Evolutionary conservation across 441 rosid genomes (phyloP), one percentile per base, ranked within the genome.

Genomic region (Adansonia grandidieri): DNA sequence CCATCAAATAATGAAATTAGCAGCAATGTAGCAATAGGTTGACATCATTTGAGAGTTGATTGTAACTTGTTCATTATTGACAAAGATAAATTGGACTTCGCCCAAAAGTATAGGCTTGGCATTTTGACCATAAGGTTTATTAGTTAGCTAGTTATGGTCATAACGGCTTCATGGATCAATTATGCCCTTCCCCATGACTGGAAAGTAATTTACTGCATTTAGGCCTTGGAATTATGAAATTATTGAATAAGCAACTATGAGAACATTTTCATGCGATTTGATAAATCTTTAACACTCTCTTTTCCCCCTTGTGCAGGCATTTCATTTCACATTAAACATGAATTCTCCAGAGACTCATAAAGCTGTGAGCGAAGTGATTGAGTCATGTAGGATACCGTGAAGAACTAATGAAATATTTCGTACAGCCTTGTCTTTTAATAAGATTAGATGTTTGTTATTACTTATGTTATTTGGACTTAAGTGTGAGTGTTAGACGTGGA

Each of bases 271-370:
- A 53, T 45, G 48, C 47, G 62, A 75, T 54, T 32, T 75, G 9
- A 40, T 50, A 24, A 32, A 32, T 28, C 50, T 10, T 7, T 42
- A 42, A 58, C 5, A 4, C 51, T 0, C 20, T 20, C 17, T 10
- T 40, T 56, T 73, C 58, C 71, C 60, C 48, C 58, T 28, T 6
- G 6, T 79, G 56, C 91, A 92, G 98, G 94, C 94, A 73, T 97
- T 97, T 83, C 98, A 97, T 87, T 76, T 89, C 88, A 80, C 97
- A 4, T 85, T 97, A 58, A 94, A 94, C 79, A 93, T 97, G 99
- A 93, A 95, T 80, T 86, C 98, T 22, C 94, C 93, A 2, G 98
- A 95, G 88, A 95, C 98, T 4, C 97, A 91, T 84, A 91, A 86
- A 88, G 92, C 90, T 68, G 98, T 97, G 86, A 91, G 78, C 79